Base-by-base conservation (phyloP, 306 rosid genomes). In the Rosa chinensis region DNA sequence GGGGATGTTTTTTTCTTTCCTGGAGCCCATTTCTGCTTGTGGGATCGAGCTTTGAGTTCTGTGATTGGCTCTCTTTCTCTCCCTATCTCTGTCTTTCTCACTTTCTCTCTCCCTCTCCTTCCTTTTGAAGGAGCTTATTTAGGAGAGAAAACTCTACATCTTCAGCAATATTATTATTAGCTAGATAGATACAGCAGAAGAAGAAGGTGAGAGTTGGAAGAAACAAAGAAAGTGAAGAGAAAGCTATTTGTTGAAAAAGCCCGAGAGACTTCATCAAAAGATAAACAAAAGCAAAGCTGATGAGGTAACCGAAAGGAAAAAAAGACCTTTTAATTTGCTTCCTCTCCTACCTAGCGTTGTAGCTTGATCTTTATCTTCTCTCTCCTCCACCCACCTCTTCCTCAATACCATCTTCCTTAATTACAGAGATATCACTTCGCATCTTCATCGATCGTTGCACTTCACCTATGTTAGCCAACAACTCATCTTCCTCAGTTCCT, bases 1-100 rank as follows among this genome's bases (percentile, higher is more conserved):
- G 94, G 86, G 92, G 89, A 84, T 88, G 79, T 87, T 87, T 82
- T 77, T 17, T 82, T 70, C 84, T 79, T 66, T 40, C 39, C 77
- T 89, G 97, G 98, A 90, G 92, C 97, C 98, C 97, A 89, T 87
- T 72, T 76, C 79, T 86, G 84, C 85, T 78, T 86, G 97, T 90
- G 97, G 97, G 98, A 90, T 92, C 96, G 86, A 85, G 88, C 88
- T 88, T 82, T 87, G 77, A 92, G 87, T 95, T 39, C 82, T 79
- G 86, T 84, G 88, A 90, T 90, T 89, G 97, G 93, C 77, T 85
- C 87, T 69, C 85, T 75, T 71, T 80, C 79, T 67, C 79, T 76
- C n/a, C 8, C 35, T 67, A 59, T 50, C 63, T 58, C 37, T 64
- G 78, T 80, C 81, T 78, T 88, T 84, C 63, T 17, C 64, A 32